phyloP scores from a whole-genome alignment of 306 rosid genomes.

The Dalbergia cultrata region DNA sequence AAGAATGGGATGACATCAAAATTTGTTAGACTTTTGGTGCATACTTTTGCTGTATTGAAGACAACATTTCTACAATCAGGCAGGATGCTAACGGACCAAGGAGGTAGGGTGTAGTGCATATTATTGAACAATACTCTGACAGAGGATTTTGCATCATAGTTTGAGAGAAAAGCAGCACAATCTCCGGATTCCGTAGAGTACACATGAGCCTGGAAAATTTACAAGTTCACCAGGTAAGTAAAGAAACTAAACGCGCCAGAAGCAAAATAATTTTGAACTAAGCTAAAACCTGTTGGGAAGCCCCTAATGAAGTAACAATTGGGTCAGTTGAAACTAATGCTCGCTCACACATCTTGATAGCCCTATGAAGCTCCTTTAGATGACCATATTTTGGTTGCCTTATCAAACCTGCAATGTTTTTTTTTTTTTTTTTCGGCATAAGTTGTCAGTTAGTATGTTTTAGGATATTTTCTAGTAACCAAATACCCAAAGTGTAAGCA shows the following conservation, averaged over 20 bases:
- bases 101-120: conserved; percentile 84
- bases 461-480: not conserved
- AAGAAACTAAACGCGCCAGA: conserved; percentile 11
- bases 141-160: conserved; percentile 66
- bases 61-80: conserved; percentile 87
- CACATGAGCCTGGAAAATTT: conserved; percentile 66
- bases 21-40: not conserved
- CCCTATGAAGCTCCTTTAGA: conserved; percentile 81
- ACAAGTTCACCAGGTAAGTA: conserved; percentile 30
- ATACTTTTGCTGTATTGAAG: conserved; percentile 85
- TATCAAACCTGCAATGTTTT: conserved; percentile 70
- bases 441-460: conserved; percentile 29
- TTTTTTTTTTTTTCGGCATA: conserved; percentile 32
- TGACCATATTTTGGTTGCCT: conserved; percentile 88
- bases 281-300: conserved; percentile 71
- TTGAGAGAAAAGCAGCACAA: conserved; percentile 84
- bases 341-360: conserved; percentile 74
- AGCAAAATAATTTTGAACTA: conserved; percentile 24
- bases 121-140: conserved; percentile 83
- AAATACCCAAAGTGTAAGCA: not conserved
- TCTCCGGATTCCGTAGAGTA: conserved; percentile 77
- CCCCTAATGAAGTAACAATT: conserved; percentile 76
- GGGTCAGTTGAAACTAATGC: conserved; percentile 83
- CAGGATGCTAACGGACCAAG: conserved; percentile 88
- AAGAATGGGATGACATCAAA: not conserved